phyloP scores from a whole-genome alignment of 805 yeast genomes.

The Saturnispora halmiae region DNA sequence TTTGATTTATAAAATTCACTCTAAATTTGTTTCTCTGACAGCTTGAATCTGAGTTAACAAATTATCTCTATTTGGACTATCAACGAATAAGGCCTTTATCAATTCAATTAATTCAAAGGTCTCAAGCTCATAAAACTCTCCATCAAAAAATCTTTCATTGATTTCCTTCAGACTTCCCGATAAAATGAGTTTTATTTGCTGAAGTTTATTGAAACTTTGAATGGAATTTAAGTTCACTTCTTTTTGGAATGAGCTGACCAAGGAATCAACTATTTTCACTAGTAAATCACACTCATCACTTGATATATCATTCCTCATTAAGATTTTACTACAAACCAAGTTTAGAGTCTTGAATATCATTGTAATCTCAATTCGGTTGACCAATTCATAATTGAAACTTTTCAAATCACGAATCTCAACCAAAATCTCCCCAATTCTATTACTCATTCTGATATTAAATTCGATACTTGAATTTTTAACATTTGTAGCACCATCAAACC shows the following conservation, averaged over 20 bases:
- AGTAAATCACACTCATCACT: constrained; percentile 26
- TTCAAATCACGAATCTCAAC: neutral
- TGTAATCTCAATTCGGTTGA: constrained; percentile 15
- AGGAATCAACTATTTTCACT: constrained; percentile 11
- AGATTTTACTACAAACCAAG: constrained; percentile 16
- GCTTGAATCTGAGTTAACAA: constrained; percentile 39
- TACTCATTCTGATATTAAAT: constrained; percentile 13
- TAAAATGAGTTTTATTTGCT: constrained; percentile 23
- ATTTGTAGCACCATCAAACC: constrained; percentile 10
- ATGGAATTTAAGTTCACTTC: constrained; percentile 14
- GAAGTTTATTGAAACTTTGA: constrained; percentile 24
- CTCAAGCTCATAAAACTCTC: constrained; percentile 39
- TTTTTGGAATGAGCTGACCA: constrained; percentile 2
- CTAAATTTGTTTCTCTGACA: constrained; percentile 25
- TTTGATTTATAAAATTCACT: constrained; percentile 3
- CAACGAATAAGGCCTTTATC: constrained; percentile 36
- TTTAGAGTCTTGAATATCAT: constrained; percentile 15
- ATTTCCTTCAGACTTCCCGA: constrained; percentile 35
- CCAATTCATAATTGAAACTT: constrained; percentile 19
- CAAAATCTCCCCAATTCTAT: constrained; percentile 1
- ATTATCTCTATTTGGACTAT: constrained; percentile 36
- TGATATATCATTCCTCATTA: constrained; percentile 23
- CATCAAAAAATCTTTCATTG: constrained; percentile 42
- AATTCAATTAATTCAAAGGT: constrained; percentile 38
- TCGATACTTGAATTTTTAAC: constrained; percentile 10